phyloP scores from a whole-genome alignment of 257 asterid genomes.

The Solanum ossicruentum region DNA sequence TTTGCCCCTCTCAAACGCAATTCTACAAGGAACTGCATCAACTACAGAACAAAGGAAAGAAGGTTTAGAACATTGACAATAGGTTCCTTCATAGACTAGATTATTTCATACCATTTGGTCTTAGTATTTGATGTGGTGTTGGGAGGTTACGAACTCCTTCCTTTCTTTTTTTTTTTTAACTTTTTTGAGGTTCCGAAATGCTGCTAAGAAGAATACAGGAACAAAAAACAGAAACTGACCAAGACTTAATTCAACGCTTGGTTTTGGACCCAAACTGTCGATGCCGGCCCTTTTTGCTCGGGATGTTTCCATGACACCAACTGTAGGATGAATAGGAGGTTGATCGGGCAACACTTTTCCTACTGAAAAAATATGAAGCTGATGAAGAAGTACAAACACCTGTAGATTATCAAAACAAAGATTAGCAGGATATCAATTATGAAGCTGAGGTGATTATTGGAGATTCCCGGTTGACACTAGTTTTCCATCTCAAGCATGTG shows the following conservation, averaged over 20 bases:
- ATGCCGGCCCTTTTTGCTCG: slow-evolving; percentile 71
- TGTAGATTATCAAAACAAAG: slow-evolving; percentile 12
- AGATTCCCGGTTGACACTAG: not conserved
- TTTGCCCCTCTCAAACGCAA: slow-evolving; percentile 95
- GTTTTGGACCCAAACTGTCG: slow-evolving; percentile 46
- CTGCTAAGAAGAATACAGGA: not conserved
- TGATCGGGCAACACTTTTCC: slow-evolving; percentile 76
- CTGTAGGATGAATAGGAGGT: slow-evolving; percentile 52
- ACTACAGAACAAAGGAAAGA: slow-evolving; percentile 28
- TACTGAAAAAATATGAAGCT: slow-evolving; percentile 62
- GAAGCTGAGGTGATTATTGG: not conserved
- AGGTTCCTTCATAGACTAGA: not conserved
- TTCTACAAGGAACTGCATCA: slow-evolving; percentile 83
- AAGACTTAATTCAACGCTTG: slow-evolving; percentile 56
- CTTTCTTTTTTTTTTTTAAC: not conserved
- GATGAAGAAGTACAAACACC: slow-evolving; percentile 86
- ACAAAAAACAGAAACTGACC: slow-evolving; percentile 34
- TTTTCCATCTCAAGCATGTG: not conserved
- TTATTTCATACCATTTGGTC: not conserved
- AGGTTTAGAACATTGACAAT: not conserved
- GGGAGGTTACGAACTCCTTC: not conserved
- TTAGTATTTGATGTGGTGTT: not conserved
- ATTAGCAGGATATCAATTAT: not conserved
- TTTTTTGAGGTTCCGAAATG: not conserved
- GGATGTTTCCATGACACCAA: slow-evolving; percentile 38